These are phyloP conservation scores for Elaphomyces granulatus DNA, from an alignment of 495 filamentous ascomycete genomes.

Conservation along the genomic window DNA sequence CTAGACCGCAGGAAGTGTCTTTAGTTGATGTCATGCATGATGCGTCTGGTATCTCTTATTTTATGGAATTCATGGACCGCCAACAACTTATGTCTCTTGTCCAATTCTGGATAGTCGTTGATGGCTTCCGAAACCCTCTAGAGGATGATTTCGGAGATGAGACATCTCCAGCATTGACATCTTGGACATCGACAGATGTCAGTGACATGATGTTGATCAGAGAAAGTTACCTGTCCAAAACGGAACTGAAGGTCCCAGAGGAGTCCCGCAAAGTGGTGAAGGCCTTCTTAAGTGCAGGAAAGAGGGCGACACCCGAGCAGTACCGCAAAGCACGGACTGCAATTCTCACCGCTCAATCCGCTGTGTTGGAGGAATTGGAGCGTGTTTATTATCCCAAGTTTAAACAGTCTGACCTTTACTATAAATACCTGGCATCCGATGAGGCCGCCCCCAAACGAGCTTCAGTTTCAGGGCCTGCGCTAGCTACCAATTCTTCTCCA, in stretches of 20 bases:
- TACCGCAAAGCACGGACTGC: slow-evolving; percentile 74
- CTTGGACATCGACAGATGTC: slow-evolving; percentile 76
- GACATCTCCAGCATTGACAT: slow-evolving; percentile 42
- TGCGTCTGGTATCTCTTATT: slow-evolving; percentile 83
- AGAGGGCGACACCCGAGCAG: slow-evolving; percentile 57
- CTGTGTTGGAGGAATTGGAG: slow-evolving; percentile 70
- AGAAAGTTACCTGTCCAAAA: slow-evolving; percentile 68
- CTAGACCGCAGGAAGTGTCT: slow-evolving; percentile 53
- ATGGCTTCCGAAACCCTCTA: slow-evolving; percentile 90
- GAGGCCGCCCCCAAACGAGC: slow-evolving; percentile 43
- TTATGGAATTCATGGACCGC: slow-evolving; percentile 99
- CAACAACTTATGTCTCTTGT: slow-evolving; percentile 74
- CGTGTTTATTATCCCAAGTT: slow-evolving; percentile 68
- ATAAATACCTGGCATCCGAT: slow-evolving; percentile 86
- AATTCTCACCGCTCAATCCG: slow-evolving; percentile 68
- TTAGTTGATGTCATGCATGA: slow-evolving; percentile 74
- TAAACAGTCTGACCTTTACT: slow-evolving; percentile 82
- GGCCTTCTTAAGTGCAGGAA: slow-evolving; percentile 63
- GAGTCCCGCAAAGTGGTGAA: slow-evolving; percentile 54
- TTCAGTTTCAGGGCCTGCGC: slow-evolving; percentile 12
- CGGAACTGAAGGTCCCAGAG: slow-evolving; percentile 63
- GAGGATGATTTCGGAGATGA: slow-evolving; percentile 75
- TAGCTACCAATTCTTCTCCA: slow-evolving; percentile 13
- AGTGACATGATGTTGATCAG: slow-evolving; percentile 80
- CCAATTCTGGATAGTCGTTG: slow-evolving; percentile 97